Conservation (phyloP, 371 early-diverging fungal species). For the Mucor lusitanicus region DNA sequence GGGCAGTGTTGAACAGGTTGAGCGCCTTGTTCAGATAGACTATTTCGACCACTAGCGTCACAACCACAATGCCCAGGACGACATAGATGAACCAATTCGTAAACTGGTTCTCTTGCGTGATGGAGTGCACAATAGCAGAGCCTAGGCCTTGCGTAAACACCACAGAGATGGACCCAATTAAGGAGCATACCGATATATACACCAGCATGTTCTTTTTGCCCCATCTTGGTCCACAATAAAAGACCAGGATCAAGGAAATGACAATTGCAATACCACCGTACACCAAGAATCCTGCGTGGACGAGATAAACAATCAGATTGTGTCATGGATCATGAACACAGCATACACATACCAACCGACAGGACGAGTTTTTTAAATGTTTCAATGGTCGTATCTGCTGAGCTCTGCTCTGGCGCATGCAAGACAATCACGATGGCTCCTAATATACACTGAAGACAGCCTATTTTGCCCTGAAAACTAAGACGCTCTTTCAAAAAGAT, state of each 20-base stretch:
- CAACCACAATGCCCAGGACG: conserved; percentile 70
- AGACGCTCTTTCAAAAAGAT: conserved; percentile 88
- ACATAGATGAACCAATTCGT: conserved; percentile 86
- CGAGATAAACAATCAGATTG: neutral
- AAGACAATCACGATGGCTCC: conserved; percentile 90
- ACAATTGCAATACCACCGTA: conserved; percentile 74
- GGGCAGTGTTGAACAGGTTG: conserved; percentile 89
- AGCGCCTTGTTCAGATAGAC: conserved; percentile 97
- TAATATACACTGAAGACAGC: conserved; percentile 89
- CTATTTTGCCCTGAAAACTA: conserved; percentile 83
- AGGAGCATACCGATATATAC: conserved; percentile 86
- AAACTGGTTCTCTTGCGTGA: conserved; percentile 83
- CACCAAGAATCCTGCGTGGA: conserved; percentile 69
- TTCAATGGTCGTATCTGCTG: conserved; percentile 74
- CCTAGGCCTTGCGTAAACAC: conserved; percentile 93
- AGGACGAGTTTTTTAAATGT: conserved; percentile 77
- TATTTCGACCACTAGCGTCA: conserved; percentile 85
- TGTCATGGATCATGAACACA: neutral
- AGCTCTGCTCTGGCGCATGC: conserved; percentile 89
- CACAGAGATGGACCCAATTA: conserved; percentile 92
- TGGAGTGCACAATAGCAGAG: conserved; percentile 85
- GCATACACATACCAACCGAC: conserved; percentile 61
- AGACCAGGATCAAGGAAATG: conserved; percentile 66
- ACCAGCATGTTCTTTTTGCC: conserved; percentile 87
- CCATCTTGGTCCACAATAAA: conserved; percentile 79